A percentile compares a stretch with the other conserved stretches of the same genome.
phyloP scores from a whole-genome alignment of 2,329 filamentous ascomycete genomes.

The Emericellopsis cladophorae region DNA sequence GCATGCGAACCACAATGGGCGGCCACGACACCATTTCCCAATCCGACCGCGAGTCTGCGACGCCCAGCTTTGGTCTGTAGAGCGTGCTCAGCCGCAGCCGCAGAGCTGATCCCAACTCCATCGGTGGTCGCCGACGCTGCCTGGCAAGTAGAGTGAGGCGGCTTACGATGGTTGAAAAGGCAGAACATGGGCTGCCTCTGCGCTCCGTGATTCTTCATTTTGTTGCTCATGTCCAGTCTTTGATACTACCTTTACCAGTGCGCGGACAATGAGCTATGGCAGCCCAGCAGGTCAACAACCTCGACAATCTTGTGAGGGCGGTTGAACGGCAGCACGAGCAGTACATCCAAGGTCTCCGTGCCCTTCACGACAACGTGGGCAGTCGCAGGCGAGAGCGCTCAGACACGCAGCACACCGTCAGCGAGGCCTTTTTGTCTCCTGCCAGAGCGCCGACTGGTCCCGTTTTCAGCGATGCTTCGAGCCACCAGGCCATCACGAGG shows the following conservation, averaged over 20 bases:
- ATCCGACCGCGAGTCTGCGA: too few relatives aligned
- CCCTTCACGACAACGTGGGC: slow-evolving; percentile 13
- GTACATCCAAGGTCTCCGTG: slow-evolving; percentile 15
- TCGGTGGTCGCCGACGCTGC: too few relatives aligned
- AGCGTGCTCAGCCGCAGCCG: too few relatives aligned
- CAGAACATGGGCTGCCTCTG: too few relatives aligned
- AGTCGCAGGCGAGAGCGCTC: slow-evolving; percentile 8
- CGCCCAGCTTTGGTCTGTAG: too few relatives aligned
- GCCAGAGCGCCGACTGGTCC: slow-evolving; percentile 12
- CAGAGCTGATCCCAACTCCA: too few relatives aligned
- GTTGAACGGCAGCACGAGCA: slow-evolving; percentile 21
- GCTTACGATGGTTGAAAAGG: too few relatives aligned
- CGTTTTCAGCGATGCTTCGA: slow-evolving; percentile 6
- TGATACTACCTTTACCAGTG: background rate
- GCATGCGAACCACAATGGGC: too few relatives aligned
- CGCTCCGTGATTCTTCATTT: background rate
- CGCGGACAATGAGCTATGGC: background rate
- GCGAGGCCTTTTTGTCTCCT: slow-evolving; percentile 12
- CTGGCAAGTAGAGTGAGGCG: too few relatives aligned
- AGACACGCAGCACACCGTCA: slow-evolving; percentile 9
- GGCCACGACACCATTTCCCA: too few relatives aligned
- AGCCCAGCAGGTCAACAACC: slow-evolving; percentile 9
- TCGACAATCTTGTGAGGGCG: slow-evolving; percentile 19
- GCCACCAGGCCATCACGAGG: slow-evolving; percentile 4
- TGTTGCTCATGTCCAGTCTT: background rate